Evolutionary conservation across 2,329 filamentous ascomycete species (phyloP).

Genomic region (Alternaria rosae): DNA sequence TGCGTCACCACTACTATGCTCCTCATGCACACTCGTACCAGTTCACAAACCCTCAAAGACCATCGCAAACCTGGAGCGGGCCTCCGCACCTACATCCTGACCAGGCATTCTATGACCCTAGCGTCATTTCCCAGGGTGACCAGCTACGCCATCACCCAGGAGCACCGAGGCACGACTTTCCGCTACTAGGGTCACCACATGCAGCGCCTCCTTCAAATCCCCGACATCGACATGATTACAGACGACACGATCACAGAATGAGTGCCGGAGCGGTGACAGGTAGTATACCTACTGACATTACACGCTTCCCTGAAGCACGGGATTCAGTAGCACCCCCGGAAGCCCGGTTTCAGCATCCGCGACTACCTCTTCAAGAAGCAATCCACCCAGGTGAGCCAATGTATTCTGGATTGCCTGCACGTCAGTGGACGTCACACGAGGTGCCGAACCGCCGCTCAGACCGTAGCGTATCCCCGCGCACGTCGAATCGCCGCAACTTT

Average conservation of each 20-base stretch:
- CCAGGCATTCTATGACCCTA: constrained; percentile 9
- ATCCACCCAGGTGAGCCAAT: constrained; percentile 16
- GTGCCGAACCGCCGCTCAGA: constrained; percentile 32
- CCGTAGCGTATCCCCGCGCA: constrained; percentile 37
- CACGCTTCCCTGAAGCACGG: constrained; percentile 11
- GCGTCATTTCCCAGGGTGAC: constrained; percentile 8
- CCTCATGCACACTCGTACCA: constrained; percentile 13
- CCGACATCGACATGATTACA: constrained; percentile 11
- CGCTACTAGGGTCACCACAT: constrained; percentile 3
- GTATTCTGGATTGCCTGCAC: constrained; percentile 19
- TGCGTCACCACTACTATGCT: constrained; percentile 19
- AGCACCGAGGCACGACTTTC: constrained; percentile 5
- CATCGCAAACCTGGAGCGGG: constrained; percentile 26
- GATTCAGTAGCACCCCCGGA: constrained; percentile 18
- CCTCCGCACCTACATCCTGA: constrained; percentile 10
- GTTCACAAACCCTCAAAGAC: constrained; percentile 16
- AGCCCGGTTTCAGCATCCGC: constrained; percentile 18
- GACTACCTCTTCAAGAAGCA: constrained; percentile 23
- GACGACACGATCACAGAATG: constrained; percentile 4
- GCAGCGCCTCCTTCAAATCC: not conserved
- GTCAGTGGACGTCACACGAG: constrained; percentile 14
- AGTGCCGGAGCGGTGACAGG: constrained; percentile 9
- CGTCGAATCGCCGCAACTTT: constrained; percentile 42
- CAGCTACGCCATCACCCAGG: constrained; percentile 5
- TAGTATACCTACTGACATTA: constrained; percentile 8